A percentile compares a stretch with the other conserved stretches of the same genome.
These are phyloP conservation scores for Stagonosporopsis cucurbitacearum DNA, from an alignment of 2,329 filamentous ascomycete genomes.

Conservation along the genomic window DNA sequence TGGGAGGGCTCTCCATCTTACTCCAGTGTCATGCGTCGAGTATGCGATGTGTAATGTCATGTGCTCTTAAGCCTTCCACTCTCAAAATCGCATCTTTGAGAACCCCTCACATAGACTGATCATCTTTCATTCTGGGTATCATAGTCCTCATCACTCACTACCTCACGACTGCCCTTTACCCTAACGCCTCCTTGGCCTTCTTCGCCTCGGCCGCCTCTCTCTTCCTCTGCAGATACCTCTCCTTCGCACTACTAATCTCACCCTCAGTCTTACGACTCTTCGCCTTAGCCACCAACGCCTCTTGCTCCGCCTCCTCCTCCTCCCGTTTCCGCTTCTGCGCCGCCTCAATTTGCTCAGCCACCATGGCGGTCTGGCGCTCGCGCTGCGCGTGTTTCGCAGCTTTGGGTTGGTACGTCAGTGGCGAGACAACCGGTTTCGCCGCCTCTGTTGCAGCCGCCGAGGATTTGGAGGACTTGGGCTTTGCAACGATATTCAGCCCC, in stretches of 20 bases:
- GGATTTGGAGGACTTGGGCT: slow-evolving; percentile 60
- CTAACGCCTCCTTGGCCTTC: slow-evolving; percentile 60
- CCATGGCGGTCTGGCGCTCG: slow-evolving; percentile 78
- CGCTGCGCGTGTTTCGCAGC: slow-evolving; percentile 68
- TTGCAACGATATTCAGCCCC: slow-evolving; percentile 74
- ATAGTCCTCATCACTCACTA: neutral
- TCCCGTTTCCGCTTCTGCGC: slow-evolving; percentile 74
- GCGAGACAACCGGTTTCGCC: slow-evolving; percentile 18
- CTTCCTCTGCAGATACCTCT: slow-evolving; percentile 80
- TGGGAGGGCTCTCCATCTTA: neutral
- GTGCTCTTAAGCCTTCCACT: neutral
- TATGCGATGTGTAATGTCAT: neutral
- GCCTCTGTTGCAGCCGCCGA: neutral
- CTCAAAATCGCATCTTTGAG: neutral
- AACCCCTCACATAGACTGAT: neutral
- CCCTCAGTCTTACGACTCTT: slow-evolving; percentile 80
- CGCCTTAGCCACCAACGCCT: slow-evolving; percentile 66
- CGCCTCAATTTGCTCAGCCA: slow-evolving; percentile 78
- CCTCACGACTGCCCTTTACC: neutral
- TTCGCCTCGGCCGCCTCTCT: slow-evolving; percentile 73
- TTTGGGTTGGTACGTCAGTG: slow-evolving; percentile 41
- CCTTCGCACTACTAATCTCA: slow-evolving; percentile 79
- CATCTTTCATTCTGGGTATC: neutral
- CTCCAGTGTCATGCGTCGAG: neutral
- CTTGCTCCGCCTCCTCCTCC: slow-evolving; percentile 70